Evolutionary conservation across 2,329 filamentous ascomycete species (phyloP).

Genomic region (Sporothrix brasiliensis): DNA sequence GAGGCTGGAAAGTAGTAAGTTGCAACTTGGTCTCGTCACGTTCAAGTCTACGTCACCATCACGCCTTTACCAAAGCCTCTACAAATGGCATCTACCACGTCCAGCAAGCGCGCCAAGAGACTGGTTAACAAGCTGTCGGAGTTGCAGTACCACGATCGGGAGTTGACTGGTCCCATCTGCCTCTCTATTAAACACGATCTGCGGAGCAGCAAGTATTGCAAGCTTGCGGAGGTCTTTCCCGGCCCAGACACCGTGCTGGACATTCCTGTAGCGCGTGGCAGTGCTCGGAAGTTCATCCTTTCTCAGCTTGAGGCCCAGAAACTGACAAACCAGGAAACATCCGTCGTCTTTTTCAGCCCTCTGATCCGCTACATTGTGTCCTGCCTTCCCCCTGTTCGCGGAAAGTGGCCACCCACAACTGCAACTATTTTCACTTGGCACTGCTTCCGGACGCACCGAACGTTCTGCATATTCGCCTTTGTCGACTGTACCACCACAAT

Average conservation of each 20-base stretch:
- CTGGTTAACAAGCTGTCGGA: conserved; percentile 32
- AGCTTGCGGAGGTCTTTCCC: conserved; percentile 18
- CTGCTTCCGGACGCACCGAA: conserved; percentile 28
- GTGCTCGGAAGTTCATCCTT: conserved; percentile 33
- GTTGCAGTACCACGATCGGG: conserved; percentile 32
- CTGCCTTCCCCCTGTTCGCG: conserved; percentile 31
- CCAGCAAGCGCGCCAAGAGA: conserved; percentile 32
- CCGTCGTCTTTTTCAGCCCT: conserved; percentile 31
- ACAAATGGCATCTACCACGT: conserved; percentile 19
- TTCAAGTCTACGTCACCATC: neutral
- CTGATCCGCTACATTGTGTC: conserved; percentile 35
- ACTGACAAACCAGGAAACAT: conserved; percentile 33
- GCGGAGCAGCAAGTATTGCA: conserved; percentile 31
- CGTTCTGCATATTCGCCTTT: conserved; percentile 35
- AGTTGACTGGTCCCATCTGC: conserved; percentile 33
- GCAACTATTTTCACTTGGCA: conserved; percentile 35
- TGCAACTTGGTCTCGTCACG: neutral
- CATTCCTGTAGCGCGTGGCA: neutral
- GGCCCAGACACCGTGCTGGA: conserved; percentile 12
- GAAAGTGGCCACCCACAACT: neutral
- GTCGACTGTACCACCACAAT: conserved; percentile 30
- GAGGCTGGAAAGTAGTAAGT: neutral
- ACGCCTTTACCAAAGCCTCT: neutral
- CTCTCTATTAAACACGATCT: conserved; percentile 32
- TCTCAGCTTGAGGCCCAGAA: conserved; percentile 36